These are phyloP conservation scores for Peterozyma xylosa DNA, from an alignment of 805 yeast species.

Conservation along the genomic window DNA sequence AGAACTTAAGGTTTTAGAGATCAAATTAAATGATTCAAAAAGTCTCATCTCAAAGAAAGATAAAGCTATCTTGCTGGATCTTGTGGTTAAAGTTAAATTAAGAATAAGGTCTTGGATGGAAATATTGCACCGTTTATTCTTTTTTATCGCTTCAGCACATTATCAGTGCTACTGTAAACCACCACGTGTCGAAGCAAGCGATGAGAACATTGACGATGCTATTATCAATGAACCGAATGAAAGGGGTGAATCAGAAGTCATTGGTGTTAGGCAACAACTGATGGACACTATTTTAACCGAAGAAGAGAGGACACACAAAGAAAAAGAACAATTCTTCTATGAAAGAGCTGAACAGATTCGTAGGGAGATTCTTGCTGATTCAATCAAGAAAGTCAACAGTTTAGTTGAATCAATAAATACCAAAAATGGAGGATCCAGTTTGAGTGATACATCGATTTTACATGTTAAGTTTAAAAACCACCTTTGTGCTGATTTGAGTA, in stretches of 20 bases:
- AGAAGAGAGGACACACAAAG: constrained; percentile 25
- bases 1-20: constrained; percentile 8
- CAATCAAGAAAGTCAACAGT: constrained; percentile 27
- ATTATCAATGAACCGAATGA: constrained; percentile 14
- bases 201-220: constrained; percentile 17
- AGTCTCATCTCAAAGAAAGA: background rate
- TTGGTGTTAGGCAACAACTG: too few relatives aligned
- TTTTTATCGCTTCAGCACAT: constrained; percentile 69
- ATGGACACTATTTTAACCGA: constrained; percentile 11
- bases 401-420: background rate
- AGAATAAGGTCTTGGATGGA: constrained; percentile 47
- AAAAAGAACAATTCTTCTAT: constrained; percentile 46
- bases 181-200: constrained; percentile 19
- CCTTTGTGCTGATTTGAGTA: constrained; percentile 12
- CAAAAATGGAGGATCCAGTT: background rate
- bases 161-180: constrained; percentile 43
- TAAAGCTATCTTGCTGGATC: background rate
- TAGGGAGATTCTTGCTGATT: constrained; percentile 37
- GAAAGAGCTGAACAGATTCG: constrained; percentile 57
- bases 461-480: background rate
- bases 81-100: constrained; percentile 10
- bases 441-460: background rate
- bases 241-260: too few relatives aligned
- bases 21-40: background rate
- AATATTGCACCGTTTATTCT: constrained; percentile 66